phyloP scores from a whole-genome alignment of 768 basidiomycete genomes.

The Scleroderma citrinum region DNA sequence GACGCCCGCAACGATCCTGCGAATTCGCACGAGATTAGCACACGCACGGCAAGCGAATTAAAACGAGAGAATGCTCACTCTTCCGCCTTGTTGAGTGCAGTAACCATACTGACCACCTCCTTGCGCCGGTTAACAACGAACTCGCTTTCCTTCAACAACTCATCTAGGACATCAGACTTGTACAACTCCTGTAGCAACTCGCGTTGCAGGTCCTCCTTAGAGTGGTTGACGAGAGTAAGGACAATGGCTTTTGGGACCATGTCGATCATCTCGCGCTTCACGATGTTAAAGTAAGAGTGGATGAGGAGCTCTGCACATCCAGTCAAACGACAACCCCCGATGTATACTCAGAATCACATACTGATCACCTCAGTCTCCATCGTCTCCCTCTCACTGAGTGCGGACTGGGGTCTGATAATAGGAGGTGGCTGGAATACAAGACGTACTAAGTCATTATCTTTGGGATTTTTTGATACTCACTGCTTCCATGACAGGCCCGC shows the following conservation, averaged over 20 bases:
- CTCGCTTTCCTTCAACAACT: conserved; percentile 92
- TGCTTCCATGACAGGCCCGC: conserved; percentile 52
- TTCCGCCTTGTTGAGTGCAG: conserved; percentile 94
- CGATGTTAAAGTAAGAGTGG: conserved; percentile 95
- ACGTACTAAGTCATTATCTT: conserved; percentile 33
- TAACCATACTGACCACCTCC: conserved; percentile 90
- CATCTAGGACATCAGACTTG: conserved; percentile 93
- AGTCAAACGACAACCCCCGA: not conserved
- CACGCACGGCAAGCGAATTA: not conserved
- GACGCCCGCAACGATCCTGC: conserved; percentile 61
- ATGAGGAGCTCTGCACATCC: conserved; percentile 76
- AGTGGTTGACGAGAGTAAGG: conserved; percentile 82
- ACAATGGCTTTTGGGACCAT: conserved; percentile 98
- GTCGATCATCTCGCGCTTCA: conserved; percentile 99
- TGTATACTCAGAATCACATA: conserved; percentile 37
- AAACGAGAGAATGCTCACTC: conserved; percentile 61
- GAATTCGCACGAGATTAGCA: conserved; percentile 7
- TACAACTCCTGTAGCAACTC: conserved; percentile 95
- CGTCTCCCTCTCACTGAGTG: conserved; percentile 88
- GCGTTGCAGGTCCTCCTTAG: conserved; percentile 92
- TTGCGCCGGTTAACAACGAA: conserved; percentile 84
- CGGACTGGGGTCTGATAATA: conserved; percentile 83
- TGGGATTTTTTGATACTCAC: conserved; percentile 26
- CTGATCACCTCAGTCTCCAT: conserved; percentile 99
- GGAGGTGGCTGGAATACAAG: conserved; percentile 67